Evolutionary conservation across 805 yeast species (phyloP), one percentile per base, ranked within the genome.

Genomic region (Wickerhamiella hasegawae): DNA sequence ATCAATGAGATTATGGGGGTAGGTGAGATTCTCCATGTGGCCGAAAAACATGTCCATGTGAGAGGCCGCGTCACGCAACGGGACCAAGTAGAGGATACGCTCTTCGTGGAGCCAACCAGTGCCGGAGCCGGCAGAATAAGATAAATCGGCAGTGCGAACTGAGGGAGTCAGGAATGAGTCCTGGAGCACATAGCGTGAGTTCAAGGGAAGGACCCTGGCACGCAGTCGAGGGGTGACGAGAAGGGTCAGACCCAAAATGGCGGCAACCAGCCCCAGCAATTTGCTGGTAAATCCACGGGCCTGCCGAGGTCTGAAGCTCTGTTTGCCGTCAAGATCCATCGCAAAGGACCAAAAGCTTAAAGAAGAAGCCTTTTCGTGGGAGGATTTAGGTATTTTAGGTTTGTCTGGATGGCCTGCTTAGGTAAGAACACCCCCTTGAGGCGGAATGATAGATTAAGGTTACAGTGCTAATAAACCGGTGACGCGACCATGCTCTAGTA

Each of bases 11-110:
- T 73, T 65, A 55, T 84, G 96, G n/a, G 62, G 62, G 56, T 84
- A 84, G 1, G 92, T 74, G 56, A 84, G 63, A 53, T 76, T 75
- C 36, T 59, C 62, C 76, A 85, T 66, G 56, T 84, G 92, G 22
- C 72, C 68, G 52, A 84, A 85, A 48, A 85, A 82, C 81, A 83
- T 75, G 28, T 90, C 87, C 53, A 84, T 63, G 62, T 83, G 95
- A 15, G 76, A 71, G 3, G 85, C 79, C 1, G 96, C 96, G 54
- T 85, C 95, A 60, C 96, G 71, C 45, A 84, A 63, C 5, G 96
- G 96, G 9, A 85, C 94, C 45, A 87, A 73, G 45, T 82, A 80
- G 39, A 84, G 60, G 16, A 84, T 76, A 33, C 94, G 65, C 52
- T 85, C 94, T 11, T 68, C 71, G 32, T 64, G 60, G 46, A 76